Percentiles rank a stretch among this genome's conserved stretches.
Conservation (phyloP, 768 basidiomycete species). For the Lactarius quietus region DNA sequence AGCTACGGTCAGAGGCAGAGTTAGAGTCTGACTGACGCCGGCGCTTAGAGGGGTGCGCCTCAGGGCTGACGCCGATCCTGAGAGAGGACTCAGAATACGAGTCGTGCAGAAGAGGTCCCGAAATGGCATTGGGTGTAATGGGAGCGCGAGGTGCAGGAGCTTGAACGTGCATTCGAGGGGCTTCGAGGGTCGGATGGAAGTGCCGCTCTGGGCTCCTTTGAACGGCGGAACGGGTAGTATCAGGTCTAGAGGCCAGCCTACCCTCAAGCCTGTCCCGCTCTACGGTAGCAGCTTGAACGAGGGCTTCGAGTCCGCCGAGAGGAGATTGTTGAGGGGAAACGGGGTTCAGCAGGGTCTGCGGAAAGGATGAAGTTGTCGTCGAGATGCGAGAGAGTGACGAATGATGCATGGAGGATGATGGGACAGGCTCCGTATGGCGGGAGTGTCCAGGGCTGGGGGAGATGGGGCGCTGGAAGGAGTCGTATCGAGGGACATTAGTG, state of each 20-base stretch:
- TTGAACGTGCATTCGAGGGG: constrained; percentile 9
- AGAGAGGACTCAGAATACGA: constrained; percentile 22
- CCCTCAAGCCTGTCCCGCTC: constrained; percentile 52
- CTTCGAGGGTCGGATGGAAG: constrained; percentile 8
- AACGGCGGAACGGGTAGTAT: constrained; percentile 7
- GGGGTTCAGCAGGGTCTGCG: constrained; percentile 26
- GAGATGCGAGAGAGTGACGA: constrained; percentile 19
- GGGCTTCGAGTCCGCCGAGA: constrained; percentile 51
- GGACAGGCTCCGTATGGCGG: constrained; percentile 13
- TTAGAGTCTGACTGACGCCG: constrained; percentile 16
- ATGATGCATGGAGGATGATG: constrained; percentile 13
- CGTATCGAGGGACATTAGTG: constrained; percentile 6
- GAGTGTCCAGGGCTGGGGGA: constrained; percentile 17
- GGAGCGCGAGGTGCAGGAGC: constrained; percentile 15
- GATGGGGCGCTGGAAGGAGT: constrained; percentile 7
- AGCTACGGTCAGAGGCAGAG: constrained; percentile 15
- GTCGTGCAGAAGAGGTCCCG: constrained; percentile 14
- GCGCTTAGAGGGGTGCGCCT: constrained; percentile 13
- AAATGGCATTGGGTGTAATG: constrained; percentile 10
- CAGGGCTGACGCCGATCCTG: constrained; percentile 11
- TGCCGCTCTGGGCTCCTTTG: constrained; percentile 13
- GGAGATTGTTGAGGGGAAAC: constrained; percentile 29
- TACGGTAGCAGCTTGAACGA: constrained; percentile 68
- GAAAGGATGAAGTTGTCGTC: constrained; percentile 19
- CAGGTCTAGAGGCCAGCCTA: constrained; percentile 20